phyloP scores from a whole-genome alignment of 2,329 filamentous ascomycete genomes.

The Trichoderma atrobrunneum region DNA sequence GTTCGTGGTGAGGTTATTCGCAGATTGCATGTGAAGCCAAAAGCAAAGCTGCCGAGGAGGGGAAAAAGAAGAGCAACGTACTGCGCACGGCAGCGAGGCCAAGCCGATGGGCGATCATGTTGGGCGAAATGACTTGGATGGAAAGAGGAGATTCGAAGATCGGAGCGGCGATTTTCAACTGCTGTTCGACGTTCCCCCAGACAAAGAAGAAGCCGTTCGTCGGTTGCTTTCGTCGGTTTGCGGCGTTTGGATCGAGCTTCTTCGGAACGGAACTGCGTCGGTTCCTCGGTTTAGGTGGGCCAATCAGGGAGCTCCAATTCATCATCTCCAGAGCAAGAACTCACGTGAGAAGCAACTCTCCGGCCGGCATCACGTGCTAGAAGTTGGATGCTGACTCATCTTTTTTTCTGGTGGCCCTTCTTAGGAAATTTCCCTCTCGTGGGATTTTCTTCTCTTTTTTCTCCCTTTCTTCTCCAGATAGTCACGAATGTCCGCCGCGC shows the following conservation, averaged over 20 bases:
- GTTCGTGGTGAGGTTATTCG: slow-evolving; percentile 23
- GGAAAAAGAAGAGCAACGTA: slow-evolving; percentile 41
- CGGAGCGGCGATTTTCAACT: background rate
- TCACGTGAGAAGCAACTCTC: slow-evolving; percentile 28
- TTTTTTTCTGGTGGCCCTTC: too few relatives aligned
- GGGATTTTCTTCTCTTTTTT: slow-evolving; percentile 19
- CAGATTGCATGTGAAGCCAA: slow-evolving; percentile 7
- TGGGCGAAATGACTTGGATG: slow-evolving; percentile 22
- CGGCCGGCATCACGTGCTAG: background rate
- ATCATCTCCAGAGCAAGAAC: slow-evolving; percentile 29
- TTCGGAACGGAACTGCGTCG: slow-evolving; percentile 25
- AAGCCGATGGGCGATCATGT: slow-evolving; percentile 57
- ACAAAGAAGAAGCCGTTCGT: background rate
- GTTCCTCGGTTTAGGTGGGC: slow-evolving; percentile 44
- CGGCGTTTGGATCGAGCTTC: slow-evolving; percentile 24
- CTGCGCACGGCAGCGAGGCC: slow-evolving; percentile 58
- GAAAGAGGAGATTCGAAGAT: background rate
- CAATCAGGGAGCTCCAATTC: slow-evolving; percentile 41
- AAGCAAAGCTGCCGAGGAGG: background rate
- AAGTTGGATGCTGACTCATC: slow-evolving; percentile 1
- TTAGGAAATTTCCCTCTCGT: slow-evolving; percentile 6
- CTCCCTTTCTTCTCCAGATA: slow-evolving; percentile 48
- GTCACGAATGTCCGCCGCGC: slow-evolving; percentile 45
- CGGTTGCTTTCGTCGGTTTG: background rate
- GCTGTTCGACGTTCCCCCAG: background rate